Evolutionary conservation across 2,329 filamentous ascomycete species (phyloP).

Genomic region (Chrysoporthe puriensis): DNA sequence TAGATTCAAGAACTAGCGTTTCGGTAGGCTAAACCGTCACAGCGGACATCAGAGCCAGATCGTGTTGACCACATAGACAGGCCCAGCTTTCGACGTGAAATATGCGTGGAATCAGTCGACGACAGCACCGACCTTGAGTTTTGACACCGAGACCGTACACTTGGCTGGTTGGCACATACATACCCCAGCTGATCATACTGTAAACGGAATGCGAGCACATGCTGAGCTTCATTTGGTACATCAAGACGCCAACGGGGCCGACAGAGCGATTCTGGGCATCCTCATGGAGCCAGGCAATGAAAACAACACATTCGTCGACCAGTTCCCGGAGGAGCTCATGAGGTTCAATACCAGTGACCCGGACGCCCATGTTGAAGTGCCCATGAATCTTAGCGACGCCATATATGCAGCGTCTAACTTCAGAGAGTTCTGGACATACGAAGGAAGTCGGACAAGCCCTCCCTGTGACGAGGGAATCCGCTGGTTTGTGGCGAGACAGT

Average conservation of each 20-base stretch:
- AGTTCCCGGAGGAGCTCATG: conserved; percentile 43
- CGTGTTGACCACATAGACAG: not conserved
- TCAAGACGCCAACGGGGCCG: conserved; percentile 44
- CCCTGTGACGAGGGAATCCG: conserved; percentile 51
- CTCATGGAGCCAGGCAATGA: conserved; percentile 47
- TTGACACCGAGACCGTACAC: conserved; percentile 51
- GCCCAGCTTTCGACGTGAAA: conserved; percentile 32
- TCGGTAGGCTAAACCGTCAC: conserved; percentile 49
- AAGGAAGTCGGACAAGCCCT: conserved; percentile 50
- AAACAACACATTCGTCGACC: conserved; percentile 45
- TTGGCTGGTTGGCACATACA: conserved; percentile 56
- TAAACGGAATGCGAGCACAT: conserved; percentile 46
- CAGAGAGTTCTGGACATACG: conserved; percentile 53
- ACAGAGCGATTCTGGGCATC: conserved; percentile 50
- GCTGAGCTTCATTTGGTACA: conserved; percentile 56
- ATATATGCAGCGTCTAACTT: conserved; percentile 44
- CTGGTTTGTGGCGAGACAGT: conserved; percentile 41
- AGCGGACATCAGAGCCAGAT: not conserved
- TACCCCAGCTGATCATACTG: conserved; percentile 52
- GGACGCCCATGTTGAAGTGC: not conserved
- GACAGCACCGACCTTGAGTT: conserved; percentile 45
- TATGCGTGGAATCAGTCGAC: conserved; percentile 38
- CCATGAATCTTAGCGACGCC: conserved; percentile 39
- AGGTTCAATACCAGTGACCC: conserved; percentile 41
- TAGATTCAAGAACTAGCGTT: conserved; percentile 52